These are phyloP conservation scores for Trametes hirsuta DNA, from an alignment of 1,284 basidiomycete species.

Conservation along the genomic window DNA sequence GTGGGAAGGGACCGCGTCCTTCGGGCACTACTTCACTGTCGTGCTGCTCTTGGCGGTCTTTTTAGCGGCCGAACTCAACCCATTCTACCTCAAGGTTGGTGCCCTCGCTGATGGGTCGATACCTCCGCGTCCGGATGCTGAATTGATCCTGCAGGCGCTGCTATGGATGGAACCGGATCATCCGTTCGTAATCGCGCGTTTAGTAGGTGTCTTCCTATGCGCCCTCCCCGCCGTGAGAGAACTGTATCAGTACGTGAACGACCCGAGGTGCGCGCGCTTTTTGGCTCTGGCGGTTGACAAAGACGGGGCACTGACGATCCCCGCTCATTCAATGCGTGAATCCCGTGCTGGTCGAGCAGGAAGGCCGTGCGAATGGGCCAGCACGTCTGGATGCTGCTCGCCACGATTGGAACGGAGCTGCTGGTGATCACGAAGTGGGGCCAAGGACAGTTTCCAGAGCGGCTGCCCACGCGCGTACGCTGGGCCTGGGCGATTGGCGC, in stretches of 20 bases:
- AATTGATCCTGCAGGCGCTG: slow-evolving; percentile 49
- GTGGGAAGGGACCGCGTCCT: slow-evolving; percentile 82
- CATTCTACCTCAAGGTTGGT: slow-evolving; percentile 79
- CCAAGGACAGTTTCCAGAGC: slow-evolving; percentile 66
- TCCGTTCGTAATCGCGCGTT: slow-evolving; percentile 74
- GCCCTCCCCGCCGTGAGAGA: slow-evolving; percentile 82
- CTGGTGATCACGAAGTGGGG: slow-evolving; percentile 80
- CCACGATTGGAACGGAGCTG: slow-evolving; percentile 78
- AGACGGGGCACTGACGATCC: slow-evolving; percentile 15
- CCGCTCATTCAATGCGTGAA: slow-evolving; percentile 12
- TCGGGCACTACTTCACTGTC: slow-evolving; percentile 74
- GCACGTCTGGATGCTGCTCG: slow-evolving; percentile 82
- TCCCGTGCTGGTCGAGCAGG: slow-evolving; percentile 39
- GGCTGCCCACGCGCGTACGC: slow-evolving; percentile 64
- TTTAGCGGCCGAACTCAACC: slow-evolving; percentile 80
- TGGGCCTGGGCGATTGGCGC: slow-evolving; percentile 66
- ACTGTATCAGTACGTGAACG: slow-evolving; percentile 78
- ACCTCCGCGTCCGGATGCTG: slow-evolving; percentile 11
- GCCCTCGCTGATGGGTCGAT: slow-evolving; percentile 16
- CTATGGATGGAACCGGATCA: slow-evolving; percentile 90
- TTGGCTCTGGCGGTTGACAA: slow-evolving; percentile 9
- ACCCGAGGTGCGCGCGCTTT: slow-evolving; percentile 61
- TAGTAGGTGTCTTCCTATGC: slow-evolving; percentile 79
- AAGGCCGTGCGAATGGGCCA: slow-evolving; percentile 83
- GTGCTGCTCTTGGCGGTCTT: slow-evolving; percentile 79